These are phyloP conservation scores for Paxillus involutus DNA, from an alignment of 768 basidiomycete genomes.

Conservation along the genomic window DNA sequence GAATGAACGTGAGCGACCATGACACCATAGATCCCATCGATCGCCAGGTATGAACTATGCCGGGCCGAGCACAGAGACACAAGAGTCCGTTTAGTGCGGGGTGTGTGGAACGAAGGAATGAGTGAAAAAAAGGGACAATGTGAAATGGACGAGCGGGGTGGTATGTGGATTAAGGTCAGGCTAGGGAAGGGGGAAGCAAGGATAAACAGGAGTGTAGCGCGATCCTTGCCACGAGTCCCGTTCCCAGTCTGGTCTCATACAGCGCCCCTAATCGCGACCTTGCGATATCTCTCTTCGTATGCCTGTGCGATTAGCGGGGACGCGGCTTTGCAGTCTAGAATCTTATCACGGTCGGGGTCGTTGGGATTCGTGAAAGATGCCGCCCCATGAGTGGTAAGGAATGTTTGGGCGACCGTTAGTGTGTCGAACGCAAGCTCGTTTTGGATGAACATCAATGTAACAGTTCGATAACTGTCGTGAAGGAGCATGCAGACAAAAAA, in stretches of 20 bases:
- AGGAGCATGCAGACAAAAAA: neutral
- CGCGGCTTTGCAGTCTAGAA: constrained; percentile 72
- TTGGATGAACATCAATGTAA: constrained; percentile 76
- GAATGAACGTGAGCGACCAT: no score
- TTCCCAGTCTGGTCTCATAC: constrained; percentile 46
- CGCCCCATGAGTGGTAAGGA: constrained; percentile 69
- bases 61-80: no score
- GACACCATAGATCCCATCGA: no score
- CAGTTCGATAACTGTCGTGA: constrained; percentile 69
- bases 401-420: constrained; percentile 58
- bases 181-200: constrained; percentile 6
- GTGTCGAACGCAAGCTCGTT: constrained; percentile 84
- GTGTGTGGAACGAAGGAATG: constrained; percentile 5
- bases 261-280: constrained; percentile 90
- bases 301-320: constrained; percentile 54
- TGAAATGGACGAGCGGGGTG: neutral
- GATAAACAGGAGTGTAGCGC: constrained; percentile 4
- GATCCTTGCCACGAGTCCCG: neutral
- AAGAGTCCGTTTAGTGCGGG: no score
- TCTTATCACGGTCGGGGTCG: constrained; percentile 59
- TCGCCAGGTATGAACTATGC: no score
- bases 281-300: constrained; percentile 81
- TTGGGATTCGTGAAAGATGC: constrained; percentile 66
- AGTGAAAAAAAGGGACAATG: constrained; percentile 8
- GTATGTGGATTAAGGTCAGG: neutral